phyloP scores from a whole-genome alignment of 2,329 filamentous ascomycete genomes.

The Fusarium tupiense region DNA sequence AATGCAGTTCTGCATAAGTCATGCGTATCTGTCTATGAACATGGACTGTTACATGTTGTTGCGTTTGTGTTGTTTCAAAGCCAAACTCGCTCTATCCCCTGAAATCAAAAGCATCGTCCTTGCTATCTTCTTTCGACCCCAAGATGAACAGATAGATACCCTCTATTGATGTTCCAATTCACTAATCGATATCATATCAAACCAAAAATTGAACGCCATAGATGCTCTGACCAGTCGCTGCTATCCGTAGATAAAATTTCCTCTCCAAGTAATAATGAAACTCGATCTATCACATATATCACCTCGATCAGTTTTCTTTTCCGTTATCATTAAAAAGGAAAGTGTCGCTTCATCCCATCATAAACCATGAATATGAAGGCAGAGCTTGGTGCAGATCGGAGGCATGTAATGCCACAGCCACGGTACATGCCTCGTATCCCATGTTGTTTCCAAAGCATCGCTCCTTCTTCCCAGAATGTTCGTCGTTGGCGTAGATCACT shows the following conservation, averaged over 20 bases:
- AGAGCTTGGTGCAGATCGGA: slow-evolving; percentile 90
- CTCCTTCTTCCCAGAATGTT: slow-evolving; percentile 78
- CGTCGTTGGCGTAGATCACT: slow-evolving; percentile 63
- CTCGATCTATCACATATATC: neutral
- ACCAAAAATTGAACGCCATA: slow-evolving; percentile 31
- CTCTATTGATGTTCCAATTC: slow-evolving; percentile 13
- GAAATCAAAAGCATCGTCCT: neutral
- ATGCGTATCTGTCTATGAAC: neutral
- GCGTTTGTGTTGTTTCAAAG: neutral
- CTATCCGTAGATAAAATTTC: slow-evolving; percentile 5
- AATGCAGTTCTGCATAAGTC: neutral
- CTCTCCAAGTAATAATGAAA: slow-evolving; percentile 1
- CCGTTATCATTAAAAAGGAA: slow-evolving; percentile 57
- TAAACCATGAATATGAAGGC: slow-evolving; percentile 98
- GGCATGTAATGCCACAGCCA: slow-evolving; percentile 92
- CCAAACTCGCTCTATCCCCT: slow-evolving; percentile 10
- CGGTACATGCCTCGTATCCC: slow-evolving; percentile 89
- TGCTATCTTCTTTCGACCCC: neutral
- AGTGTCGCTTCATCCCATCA: slow-evolving; percentile 80
- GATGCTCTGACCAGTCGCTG: slow-evolving; percentile 23
- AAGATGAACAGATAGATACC: neutral
- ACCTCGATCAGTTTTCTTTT: neutral
- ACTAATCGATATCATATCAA: neutral
- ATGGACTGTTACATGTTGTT: neutral
- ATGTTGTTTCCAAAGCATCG: slow-evolving; percentile 80